A percentile compares a stretch with the other conserved stretches of the same genome.
These are phyloP conservation scores for Gracilaria caudata DNA, from an alignment of 23 red algal species.

Conservation along the genomic window DNA sequence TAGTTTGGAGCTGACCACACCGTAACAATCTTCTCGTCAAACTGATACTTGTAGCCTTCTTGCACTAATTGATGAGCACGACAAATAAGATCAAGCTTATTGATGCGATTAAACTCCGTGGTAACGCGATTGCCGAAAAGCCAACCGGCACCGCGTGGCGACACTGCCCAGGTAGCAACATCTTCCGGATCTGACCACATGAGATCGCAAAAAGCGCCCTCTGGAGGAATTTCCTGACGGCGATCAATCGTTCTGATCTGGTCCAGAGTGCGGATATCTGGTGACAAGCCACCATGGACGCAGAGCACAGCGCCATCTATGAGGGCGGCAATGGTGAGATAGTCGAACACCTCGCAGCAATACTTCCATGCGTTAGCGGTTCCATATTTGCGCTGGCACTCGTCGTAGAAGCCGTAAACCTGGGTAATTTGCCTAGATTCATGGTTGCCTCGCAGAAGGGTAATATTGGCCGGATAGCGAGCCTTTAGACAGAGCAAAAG, in stretches of 20 bases:
- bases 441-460: constrained; percentile 97
- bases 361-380: constrained; percentile 99
- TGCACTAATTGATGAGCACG: constrained; percentile 99
- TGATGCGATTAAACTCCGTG: constrained; percentile 96
- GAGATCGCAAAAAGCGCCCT: constrained; percentile 98
- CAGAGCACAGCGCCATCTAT: constrained; percentile 94
- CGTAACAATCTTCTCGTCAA: constrained; percentile 93
- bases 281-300: constrained; percentile 97
- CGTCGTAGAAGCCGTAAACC: constrained; percentile 99
- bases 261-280: constrained; percentile 97
- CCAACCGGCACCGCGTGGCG: constrained; percentile 98
- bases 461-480: constrained; percentile 93
- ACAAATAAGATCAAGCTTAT: constrained; percentile 97
- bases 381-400: constrained; percentile 99
- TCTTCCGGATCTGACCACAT: constrained; percentile 99
- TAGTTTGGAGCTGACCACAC: constrained; percentile 99
- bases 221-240: constrained; percentile 98
- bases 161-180: constrained; percentile 97
- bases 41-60: constrained; percentile 99
- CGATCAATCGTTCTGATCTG: constrained; percentile 98
- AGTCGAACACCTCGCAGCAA: constrained; percentile 99
- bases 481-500: constrained; percentile 98
- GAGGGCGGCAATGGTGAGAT: constrained; percentile 96
- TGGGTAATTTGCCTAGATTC: constrained; percentile 99
- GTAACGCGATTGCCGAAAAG: constrained; percentile 96